These are phyloP conservation scores for Sclerotiophoma versabilis DNA, from an alignment of 2,329 filamentous ascomycete genomes.

Conservation along the genomic window DNA sequence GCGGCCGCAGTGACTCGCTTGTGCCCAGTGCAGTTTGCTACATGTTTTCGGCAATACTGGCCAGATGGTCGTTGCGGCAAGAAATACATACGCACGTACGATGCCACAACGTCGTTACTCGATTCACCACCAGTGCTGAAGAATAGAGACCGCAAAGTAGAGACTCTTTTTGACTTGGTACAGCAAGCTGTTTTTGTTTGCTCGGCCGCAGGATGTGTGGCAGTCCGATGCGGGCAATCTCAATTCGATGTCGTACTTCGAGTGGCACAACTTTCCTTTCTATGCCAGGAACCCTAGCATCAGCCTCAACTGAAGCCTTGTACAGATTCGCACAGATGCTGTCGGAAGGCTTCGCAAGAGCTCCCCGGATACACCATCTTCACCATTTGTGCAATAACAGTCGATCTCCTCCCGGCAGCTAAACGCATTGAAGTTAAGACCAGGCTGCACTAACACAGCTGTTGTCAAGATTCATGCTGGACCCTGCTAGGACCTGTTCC, in stretches of 20 bases:
- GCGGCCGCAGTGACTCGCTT: neutral
- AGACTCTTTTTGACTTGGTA: neutral
- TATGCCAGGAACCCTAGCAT: neutral
- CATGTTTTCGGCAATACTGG: neutral
- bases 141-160: neutral
- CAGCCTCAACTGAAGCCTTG: neutral
- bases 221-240: neutral
- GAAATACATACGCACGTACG: neutral
- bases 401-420: constrained; percentile 2
- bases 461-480: neutral
- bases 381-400: neutral
- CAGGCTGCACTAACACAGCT: neutral
- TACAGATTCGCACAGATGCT: neutral
- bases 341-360: neutral
- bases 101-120: neutral
- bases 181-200: neutral
- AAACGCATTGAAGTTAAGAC: neutral
- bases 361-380: neutral
- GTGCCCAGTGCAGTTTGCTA: constrained; percentile 2
- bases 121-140: neutral
- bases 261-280: neutral
- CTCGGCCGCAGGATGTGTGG: neutral
- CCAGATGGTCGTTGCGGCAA: neutral
- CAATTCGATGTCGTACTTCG: neutral
- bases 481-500: neutral